phyloP scores from a whole-genome alignment of 129 eudicot genomes.

The Flaveria linearis region DNA sequence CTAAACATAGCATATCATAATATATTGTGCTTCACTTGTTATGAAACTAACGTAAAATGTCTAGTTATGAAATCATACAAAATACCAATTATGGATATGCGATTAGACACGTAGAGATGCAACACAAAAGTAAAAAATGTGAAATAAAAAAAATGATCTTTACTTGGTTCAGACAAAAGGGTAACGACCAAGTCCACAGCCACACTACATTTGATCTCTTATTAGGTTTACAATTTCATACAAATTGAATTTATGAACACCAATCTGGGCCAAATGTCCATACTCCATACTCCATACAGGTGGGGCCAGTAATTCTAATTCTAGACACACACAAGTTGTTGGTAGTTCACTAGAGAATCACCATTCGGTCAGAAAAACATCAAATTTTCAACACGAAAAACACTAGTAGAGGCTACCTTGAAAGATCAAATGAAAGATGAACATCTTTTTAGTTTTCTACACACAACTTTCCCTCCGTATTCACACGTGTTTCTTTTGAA shows the following conservation, averaged over 20 bases:
- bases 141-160: not conserved
- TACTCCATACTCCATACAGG: too few relatives aligned
- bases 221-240: not conserved
- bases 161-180: not conserved
- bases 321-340: not conserved
- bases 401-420: not conserved
- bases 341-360: conserved; percentile 1
- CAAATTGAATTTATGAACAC: not conserved
- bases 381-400: not conserved
- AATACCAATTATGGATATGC: not conserved
- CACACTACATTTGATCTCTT: not conserved
- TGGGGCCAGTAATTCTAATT: not conserved
- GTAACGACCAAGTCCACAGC: not conserved
- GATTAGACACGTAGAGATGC: not conserved
- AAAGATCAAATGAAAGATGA: too few relatives aligned
- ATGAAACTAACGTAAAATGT: not conserved
- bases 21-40: not conserved
- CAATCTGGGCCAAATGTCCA: too few relatives aligned
- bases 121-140: not conserved
- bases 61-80: not conserved
- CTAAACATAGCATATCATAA: not conserved
- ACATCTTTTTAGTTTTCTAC: too few relatives aligned
- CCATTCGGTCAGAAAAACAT: not conserved
- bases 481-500: too few relatives aligned
- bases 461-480: not conserved